Evolutionary conservation across 2,329 filamentous ascomycete genomes (phyloP).

Genomic region (Paracoccidioides brasiliensis): DNA sequence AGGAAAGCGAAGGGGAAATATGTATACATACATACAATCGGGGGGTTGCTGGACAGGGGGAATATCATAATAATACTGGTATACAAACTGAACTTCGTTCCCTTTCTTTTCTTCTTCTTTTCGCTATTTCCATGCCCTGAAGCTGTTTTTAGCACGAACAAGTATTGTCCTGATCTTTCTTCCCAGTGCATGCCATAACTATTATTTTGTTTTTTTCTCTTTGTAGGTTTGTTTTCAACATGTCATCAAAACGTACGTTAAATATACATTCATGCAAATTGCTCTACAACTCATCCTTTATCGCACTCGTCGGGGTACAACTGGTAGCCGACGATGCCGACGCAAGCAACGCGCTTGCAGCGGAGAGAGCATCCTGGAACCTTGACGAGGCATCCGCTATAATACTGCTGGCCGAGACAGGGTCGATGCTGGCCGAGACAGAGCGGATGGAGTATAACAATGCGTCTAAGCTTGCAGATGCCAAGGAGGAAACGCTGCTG

Average conservation of each 20-base stretch:
- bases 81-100: neutral
- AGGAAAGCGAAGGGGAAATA: neutral
- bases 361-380: conserved; percentile 33
- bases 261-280: neutral
- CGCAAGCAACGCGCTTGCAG: conserved; percentile 31
- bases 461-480: conserved; percentile 29
- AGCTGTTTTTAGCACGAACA: too few relatives aligned
- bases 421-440: conserved; percentile 21
- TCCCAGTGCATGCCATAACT: too few relatives aligned
- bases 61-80: too few relatives aligned
- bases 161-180: too few relatives aligned
- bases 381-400: conserved; percentile 32
- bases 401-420: conserved; percentile 26
- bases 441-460: conserved; percentile 30
- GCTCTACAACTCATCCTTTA: neutral
- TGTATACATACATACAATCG: neutral
- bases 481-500: conserved; percentile 23
- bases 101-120: neutral
- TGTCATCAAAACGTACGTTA: neutral
- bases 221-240: neutral
- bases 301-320: neutral
- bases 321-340: conserved; percentile 31
- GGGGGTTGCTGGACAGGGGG: neutral
- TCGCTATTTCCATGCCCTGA: too few relatives aligned
- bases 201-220: too few relatives aligned